These are phyloP conservation scores for Xylaria sp. DNA, from an alignment of 2,329 filamentous ascomycete species.

Conservation along the genomic window DNA sequence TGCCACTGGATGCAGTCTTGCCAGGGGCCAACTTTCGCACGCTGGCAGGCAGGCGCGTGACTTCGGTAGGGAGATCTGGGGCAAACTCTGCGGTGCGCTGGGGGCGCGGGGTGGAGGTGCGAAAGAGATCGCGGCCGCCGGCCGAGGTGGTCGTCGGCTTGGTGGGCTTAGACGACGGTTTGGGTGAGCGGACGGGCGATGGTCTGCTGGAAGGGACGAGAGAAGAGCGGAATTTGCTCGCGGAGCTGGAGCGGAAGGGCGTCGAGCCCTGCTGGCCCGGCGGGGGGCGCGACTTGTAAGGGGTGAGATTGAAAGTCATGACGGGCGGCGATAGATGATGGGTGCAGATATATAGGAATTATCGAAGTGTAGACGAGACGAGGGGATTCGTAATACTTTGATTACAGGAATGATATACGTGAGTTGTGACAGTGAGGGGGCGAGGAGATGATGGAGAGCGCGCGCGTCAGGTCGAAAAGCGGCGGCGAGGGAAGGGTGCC, in stretches of 20 bases:
- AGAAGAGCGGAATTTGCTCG: slow-evolving; percentile 50
- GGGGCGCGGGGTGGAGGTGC: slow-evolving; percentile 46
- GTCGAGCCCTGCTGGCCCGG: slow-evolving; percentile 48
- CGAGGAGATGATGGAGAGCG: slow-evolving; percentile 19
- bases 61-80: slow-evolving; percentile 46
- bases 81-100: slow-evolving; percentile 46
- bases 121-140: slow-evolving; percentile 48
- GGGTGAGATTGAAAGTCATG: slow-evolving; percentile 46
- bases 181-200: slow-evolving; percentile 43
- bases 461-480: slow-evolving; percentile 26
- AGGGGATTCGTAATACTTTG: background rate
- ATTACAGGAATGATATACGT: background rate
- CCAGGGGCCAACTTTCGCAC: slow-evolving; percentile 47
- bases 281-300: slow-evolving; percentile 47
- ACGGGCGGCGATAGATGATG: slow-evolving; percentile 24
- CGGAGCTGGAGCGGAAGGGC: slow-evolving; percentile 46
- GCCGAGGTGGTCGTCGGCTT: slow-evolving; percentile 30
- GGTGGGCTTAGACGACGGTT: slow-evolving; percentile 40
- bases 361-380: slow-evolving; percentile 2
- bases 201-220: slow-evolving; percentile 48
- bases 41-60: slow-evolving; percentile 39
- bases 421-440: background rate
- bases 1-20: slow-evolving; percentile 60
- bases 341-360: slow-evolving; percentile 8
- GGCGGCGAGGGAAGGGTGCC: background rate